These are phyloP conservation scores for Karstenula rhodostoma DNA, from an alignment of 2,329 filamentous ascomycete species.

Conservation along the genomic window DNA sequence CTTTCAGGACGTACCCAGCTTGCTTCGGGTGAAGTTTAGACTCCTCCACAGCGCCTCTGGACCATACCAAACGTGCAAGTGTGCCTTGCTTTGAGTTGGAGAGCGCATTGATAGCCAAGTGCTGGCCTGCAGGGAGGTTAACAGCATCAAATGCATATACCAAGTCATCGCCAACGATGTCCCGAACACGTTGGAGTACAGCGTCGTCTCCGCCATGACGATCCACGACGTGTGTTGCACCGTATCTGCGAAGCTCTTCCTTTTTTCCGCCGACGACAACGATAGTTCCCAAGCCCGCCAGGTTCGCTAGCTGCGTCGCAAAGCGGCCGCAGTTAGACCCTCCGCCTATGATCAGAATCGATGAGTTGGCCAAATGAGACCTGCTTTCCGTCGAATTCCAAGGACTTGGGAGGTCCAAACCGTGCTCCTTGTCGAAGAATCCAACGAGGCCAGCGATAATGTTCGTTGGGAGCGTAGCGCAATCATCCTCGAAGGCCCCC, in stretches of 20 bases:
- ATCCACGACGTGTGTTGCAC: constrained; percentile 55
- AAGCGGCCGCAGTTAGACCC: constrained; percentile 47
- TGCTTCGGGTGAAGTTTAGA: constrained; percentile 41
- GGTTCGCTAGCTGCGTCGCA: constrained; percentile 44
- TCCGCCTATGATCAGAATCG: constrained; percentile 47
- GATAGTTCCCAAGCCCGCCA: constrained; percentile 51
- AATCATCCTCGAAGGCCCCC: constrained; percentile 46
- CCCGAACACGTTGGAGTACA: constrained; percentile 43
- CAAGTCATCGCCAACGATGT: constrained; percentile 51
- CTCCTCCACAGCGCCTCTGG: constrained; percentile 33
- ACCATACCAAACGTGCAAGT: constrained; percentile 36
- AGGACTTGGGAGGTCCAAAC: constrained; percentile 37
- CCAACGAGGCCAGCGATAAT: constrained; percentile 44
- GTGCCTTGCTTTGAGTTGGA: constrained; percentile 48
- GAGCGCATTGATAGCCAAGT: constrained; percentile 45
- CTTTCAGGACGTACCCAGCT: constrained; percentile 41
- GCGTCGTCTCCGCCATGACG: constrained; percentile 46
- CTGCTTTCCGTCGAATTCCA: constrained; percentile 28
- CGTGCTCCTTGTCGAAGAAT: constrained; percentile 40
- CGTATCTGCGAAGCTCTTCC: constrained; percentile 42
- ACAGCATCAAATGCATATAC: constrained; percentile 51
- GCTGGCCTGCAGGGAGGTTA: constrained; percentile 33
- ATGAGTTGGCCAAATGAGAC: constrained; percentile 32
- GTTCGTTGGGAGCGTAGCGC: constrained; percentile 50
- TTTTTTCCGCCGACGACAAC: constrained; percentile 48